A percentile compares a stretch with the other conserved stretches of the same genome.
phyloP scores from a whole-genome alignment of 768 basidiomycete species.

The Calocybe indica region DNA sequence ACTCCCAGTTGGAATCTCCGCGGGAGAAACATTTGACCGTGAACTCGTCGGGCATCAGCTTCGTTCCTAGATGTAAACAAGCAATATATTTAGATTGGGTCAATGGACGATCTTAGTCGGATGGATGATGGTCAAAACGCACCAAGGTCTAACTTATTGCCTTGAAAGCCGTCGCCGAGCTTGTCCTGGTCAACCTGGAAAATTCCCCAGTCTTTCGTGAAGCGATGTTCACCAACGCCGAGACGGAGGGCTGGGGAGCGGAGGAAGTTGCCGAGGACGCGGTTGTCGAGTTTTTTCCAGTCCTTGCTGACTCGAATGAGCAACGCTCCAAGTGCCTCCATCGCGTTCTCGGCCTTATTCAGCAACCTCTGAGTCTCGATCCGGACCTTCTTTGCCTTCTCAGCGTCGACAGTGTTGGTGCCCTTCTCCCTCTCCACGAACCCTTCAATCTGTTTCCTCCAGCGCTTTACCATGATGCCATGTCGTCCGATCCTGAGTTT shows the following conservation, averaged over 20 bases:
- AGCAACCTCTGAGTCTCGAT: constrained; percentile 5
- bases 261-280: constrained; percentile 26
- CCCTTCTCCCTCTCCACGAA: constrained; percentile 10
- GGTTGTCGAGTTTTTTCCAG: constrained; percentile 20
- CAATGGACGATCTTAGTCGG: constrained; percentile 10
- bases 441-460: constrained; percentile 15
- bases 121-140: constrained; percentile 13
- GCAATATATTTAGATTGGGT: constrained; percentile 11
- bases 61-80: constrained; percentile 14
- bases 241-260: constrained; percentile 22
- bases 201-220: constrained; percentile 22
- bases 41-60: constrained; percentile 11
- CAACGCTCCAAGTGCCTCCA: constrained; percentile 10
- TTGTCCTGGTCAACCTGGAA: constrained; percentile 17
- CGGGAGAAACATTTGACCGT: constrained; percentile 10
- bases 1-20: constrained; percentile 11
- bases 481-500: constrained; percentile 15
- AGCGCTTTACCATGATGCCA: constrained; percentile 12
- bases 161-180: constrained; percentile 19
- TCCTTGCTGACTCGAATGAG: constrained; percentile 12
- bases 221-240: constrained; percentile 13
- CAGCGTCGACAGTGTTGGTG: constrained; percentile 5
- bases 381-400: constrained; percentile 1
- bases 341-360: constrained; percentile 10
- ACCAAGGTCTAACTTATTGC: constrained; percentile 29